Conservation (phyloP, 768 basidiomycete species). For the Phylloporus arenicola region DNA sequence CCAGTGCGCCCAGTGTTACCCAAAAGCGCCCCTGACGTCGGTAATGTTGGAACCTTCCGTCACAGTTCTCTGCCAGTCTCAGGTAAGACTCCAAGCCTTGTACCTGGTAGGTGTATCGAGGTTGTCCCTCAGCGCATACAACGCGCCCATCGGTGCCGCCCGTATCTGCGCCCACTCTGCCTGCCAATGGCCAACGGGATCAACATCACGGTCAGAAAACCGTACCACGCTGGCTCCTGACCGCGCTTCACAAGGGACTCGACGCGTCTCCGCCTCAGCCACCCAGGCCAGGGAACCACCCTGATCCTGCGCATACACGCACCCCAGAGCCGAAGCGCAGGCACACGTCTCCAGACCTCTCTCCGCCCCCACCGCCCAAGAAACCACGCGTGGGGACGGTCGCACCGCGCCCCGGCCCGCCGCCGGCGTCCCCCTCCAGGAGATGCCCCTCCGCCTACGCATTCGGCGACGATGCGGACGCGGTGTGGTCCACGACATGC, state of each 20-base stretch:
- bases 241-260: slow-evolving; percentile 1
- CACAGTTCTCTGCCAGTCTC: slow-evolving; percentile 8
- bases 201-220: not conserved
- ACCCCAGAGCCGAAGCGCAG: slow-evolving; percentile 6
- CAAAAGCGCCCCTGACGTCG: not conserved
- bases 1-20: not conserved
- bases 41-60: not conserved
- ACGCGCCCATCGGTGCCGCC: not conserved
- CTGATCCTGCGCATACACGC: slow-evolving; percentile 1
- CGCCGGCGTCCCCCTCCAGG: not conserved
- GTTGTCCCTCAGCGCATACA: slow-evolving; percentile 5
- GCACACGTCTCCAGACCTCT: slow-evolving; percentile 3
- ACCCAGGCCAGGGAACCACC: not conserved
- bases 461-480: slow-evolving; percentile 22
- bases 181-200: not conserved
- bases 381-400: not conserved
- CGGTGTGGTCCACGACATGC: slow-evolving; percentile 14
- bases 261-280: not conserved
- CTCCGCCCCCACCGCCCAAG: not conserved
- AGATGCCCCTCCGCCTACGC: slow-evolving; percentile 11
- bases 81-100: slow-evolving; percentile 13
- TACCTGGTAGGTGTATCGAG: slow-evolving; percentile 7
- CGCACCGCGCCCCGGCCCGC: not conserved
- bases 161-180: not conserved
- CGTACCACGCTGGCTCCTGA: slow-evolving; percentile 6